A percentile compares a stretch with the other conserved stretches of the same genome.
phyloP scores from a whole-genome alignment of 2,329 filamentous ascomycete species.

The Bipolaris sorokiniana region DNA sequence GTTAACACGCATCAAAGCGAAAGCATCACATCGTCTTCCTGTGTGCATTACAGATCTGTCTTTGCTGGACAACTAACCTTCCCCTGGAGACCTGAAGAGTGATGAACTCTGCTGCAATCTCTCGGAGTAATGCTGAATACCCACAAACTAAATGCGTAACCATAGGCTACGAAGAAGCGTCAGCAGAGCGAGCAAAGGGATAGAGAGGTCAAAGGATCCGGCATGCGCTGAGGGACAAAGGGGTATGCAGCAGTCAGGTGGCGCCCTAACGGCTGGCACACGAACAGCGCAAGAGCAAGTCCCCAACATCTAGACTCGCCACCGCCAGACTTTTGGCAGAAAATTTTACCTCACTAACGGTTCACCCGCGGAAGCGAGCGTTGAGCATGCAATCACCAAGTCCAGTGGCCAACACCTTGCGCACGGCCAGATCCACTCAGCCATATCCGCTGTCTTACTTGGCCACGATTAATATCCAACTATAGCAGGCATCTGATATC shows the following conservation, averaged over 20 bases:
- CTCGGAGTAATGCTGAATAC: neutral
- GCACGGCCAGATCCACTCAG: conserved; percentile 9
- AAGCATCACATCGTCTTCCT: neutral
- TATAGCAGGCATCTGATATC: conserved; percentile 11
- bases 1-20: neutral
- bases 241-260: neutral
- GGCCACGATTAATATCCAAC: conserved; percentile 10
- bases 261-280: neutral
- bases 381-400: conserved; percentile 6
- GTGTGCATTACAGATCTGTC: neutral
- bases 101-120: neutral
- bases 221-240: neutral
- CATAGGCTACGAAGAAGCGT: neutral
- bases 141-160: neutral
- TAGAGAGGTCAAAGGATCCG: neutral
- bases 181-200: neutral
- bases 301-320: neutral
- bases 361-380: conserved; percentile 3
- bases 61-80: neutral
- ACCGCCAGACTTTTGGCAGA: neutral
- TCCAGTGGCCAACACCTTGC: conserved; percentile 4
- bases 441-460: conserved; percentile 11
- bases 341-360: neutral
- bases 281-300: neutral
- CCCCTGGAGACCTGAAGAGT: neutral